Evolutionary conservation across 495 filamentous ascomycete species (phyloP).

Genomic region (Xylaria flabelliformis): DNA sequence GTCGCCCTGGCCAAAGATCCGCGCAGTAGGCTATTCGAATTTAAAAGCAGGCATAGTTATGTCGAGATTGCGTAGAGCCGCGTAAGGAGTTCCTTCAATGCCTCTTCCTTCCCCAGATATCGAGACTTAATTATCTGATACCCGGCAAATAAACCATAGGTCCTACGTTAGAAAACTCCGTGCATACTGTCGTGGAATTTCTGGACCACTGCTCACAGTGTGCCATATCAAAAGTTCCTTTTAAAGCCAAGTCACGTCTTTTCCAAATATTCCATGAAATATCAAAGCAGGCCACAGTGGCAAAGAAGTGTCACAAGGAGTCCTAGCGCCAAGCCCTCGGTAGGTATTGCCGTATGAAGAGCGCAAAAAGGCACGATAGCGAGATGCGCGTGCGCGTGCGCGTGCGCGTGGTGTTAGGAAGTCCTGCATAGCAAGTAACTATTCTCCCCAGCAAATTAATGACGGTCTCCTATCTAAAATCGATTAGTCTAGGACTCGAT

Average conservation of each 20-base stretch:
- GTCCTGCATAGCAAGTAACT: conserved; percentile 5
- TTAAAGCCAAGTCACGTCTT: background rate
- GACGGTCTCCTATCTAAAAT: conserved; percentile 11
- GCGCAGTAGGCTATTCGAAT: conserved; percentile 8
- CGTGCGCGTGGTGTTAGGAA: background rate
- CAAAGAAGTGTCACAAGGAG: background rate
- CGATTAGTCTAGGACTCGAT: conserved; percentile 20
- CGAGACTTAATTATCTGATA: background rate
- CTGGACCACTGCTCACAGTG: background rate
- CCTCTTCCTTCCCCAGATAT: conserved; percentile 9
- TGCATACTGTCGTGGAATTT: background rate
- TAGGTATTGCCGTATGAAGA: conserved; percentile 6
- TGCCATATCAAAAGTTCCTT: conserved; percentile 1
- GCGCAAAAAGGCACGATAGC: background rate
- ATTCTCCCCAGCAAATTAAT: background rate
- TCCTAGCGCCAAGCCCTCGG: conserved; percentile 9
- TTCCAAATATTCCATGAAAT: conserved; percentile 12
- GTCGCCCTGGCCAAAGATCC: background rate
- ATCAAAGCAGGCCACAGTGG: background rate
- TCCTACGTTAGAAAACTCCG: background rate
- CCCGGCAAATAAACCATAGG: background rate
- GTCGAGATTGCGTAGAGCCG: background rate
- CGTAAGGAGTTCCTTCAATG: background rate
- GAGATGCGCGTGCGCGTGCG: background rate
- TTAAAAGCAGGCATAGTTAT: background rate